Evolutionary conservation across 164 flowering plant genomes (phyloP), one percentile per base, ranked within the genome.

Genomic region (Platanus orientalis): DNA sequence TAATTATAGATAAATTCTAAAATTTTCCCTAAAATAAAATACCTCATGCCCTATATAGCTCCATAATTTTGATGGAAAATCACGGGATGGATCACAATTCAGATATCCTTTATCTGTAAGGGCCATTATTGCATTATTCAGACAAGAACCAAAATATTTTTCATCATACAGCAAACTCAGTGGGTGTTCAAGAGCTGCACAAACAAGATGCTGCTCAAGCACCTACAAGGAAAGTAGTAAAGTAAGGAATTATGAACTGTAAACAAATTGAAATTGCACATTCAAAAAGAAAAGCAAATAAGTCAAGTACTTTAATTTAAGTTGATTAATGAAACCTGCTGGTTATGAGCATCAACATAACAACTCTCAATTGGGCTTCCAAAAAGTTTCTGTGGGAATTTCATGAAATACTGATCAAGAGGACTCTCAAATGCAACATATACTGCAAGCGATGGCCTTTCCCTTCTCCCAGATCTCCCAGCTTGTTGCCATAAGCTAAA

Each of bases 401-500:
- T 90, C 96, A 90, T 87, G 65, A 86, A 90, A 73, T 94, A 89
- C 67, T 94, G 97, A 76, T 94, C 98, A 49, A 94, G 84, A 54
- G 98, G 96, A 51, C 90, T 91, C 60, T 80, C 95, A 80, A 90
- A 87, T 64, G 98, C 97, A 76, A 90, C 89, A 80, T 93, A 93
- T 32, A 90, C 82, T 28, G 96, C 85, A 68, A 93, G 81, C 51
- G 98, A 90, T 27, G 93, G 75, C 40, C 68, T 90, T 70, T 80
- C 96, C 67, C 98, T 83, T 73, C 98, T 84, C 30, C 98, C 98
- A 60, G 97, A 83, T 71, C 98, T 81, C 48, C 98, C 98, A 72
- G 96, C 98, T 81, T 94, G 98, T 59, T 94, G 98, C 98, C 98
- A 90, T 70, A 94, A 68, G 77, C 98, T 94, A 68, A 51, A 73